These are phyloP conservation scores for Rhizopogon salebrosus DNA, from an alignment of 768 basidiomycete genomes.

Conservation along the genomic window DNA sequence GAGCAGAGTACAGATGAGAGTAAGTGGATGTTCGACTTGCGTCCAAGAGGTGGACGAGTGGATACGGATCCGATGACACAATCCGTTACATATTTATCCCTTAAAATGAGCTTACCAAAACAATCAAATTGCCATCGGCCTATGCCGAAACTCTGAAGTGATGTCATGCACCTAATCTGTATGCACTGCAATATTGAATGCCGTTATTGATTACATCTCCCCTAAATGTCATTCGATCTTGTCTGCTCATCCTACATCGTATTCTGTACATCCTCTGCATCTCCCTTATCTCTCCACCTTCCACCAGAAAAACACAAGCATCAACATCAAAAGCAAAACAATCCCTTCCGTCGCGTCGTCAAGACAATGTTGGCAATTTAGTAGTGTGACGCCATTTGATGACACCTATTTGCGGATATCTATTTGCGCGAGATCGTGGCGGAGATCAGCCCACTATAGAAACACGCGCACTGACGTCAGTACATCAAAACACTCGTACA, in stretches of 20 bases:
- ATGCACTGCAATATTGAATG: constrained; percentile 1
- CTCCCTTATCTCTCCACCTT: not conserved
- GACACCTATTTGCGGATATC: constrained; percentile 19
- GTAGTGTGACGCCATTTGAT: constrained; percentile 24
- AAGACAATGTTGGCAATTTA: constrained; percentile 22
- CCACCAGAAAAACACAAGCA: not conserved
- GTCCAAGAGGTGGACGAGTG: constrained; percentile 17
- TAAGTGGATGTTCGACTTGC: constrained; percentile 11
- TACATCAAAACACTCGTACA: constrained; percentile 2
- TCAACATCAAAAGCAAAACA: not conserved
- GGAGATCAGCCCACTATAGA: constrained; percentile 53
- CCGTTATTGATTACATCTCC: constrained; percentile 5
- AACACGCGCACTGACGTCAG: constrained; percentile 24
- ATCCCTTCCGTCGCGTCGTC: constrained; percentile 18
- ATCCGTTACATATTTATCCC: constrained; percentile 30
- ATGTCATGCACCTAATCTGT: constrained; percentile 5
- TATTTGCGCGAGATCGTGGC: constrained; percentile 50
- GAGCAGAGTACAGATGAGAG: not conserved
- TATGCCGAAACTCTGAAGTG: constrained; percentile 24
- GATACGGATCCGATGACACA: constrained; percentile 28
- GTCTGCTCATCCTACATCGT: not conserved
- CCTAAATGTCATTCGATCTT: not conserved
- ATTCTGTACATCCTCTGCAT: not conserved
- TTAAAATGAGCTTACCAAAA: constrained; percentile 7
- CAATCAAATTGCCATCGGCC: constrained; percentile 11